phyloP scores from a whole-genome alignment of 495 filamentous ascomycete species.

The Entonaema liquescens region DNA sequence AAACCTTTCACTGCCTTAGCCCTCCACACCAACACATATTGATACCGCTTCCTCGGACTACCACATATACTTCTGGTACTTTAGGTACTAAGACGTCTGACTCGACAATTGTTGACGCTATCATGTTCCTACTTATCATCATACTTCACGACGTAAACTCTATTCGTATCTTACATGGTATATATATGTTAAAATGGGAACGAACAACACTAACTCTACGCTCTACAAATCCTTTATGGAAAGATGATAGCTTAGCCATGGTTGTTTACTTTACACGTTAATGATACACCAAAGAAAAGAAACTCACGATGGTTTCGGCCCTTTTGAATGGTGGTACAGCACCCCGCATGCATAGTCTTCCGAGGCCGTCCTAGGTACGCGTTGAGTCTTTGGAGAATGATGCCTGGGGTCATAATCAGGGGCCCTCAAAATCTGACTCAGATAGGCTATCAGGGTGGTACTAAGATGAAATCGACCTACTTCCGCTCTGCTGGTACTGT shows the following conservation, averaged over 20 bases:
- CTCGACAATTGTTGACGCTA: not conserved
- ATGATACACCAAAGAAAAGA: not conserved
- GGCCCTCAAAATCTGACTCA: conserved; percentile 40
- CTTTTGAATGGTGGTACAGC: conserved; percentile 23
- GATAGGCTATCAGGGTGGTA: conserved; percentile 37
- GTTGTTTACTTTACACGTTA: conserved; percentile 4
- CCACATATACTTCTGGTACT: not conserved
- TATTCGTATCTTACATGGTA: not conserved
- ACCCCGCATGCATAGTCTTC: conserved; percentile 28
- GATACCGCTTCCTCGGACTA: not conserved
- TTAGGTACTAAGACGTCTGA: not conserved
- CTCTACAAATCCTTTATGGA: not conserved
- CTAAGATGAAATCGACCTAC: conserved; percentile 23
- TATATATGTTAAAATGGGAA: not conserved
- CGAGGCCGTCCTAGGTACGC: not conserved
- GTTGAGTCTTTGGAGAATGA: not conserved
- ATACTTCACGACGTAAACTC: conserved; percentile 6
- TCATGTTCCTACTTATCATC: not conserved
- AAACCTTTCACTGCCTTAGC: not conserved
- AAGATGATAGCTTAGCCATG: not conserved
- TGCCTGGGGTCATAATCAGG: conserved; percentile 12
- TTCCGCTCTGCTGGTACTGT: conserved; percentile 23
- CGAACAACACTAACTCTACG: not conserved
- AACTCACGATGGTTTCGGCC: conserved; percentile 19
- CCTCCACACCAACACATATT: not conserved